phyloP scores from a whole-genome alignment of 2,329 filamentous ascomycete species.

The Neofusicoccum parvum region DNA sequence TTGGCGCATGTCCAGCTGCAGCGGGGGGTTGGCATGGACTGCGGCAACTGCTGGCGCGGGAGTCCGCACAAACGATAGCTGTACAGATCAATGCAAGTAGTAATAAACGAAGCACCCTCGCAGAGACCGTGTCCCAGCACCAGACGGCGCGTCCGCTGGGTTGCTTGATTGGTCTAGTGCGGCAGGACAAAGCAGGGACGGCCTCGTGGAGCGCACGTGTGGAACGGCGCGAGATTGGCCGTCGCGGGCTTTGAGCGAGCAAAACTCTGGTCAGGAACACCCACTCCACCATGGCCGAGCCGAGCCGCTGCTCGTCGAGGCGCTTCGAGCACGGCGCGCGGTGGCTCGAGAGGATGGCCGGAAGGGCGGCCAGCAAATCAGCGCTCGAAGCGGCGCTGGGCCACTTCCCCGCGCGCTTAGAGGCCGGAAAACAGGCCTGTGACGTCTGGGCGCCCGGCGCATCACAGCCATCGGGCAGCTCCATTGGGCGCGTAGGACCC shows the following conservation, averaged over 20 bases:
- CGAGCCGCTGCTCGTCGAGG: slow-evolving; percentile 4
- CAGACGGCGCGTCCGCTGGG: not conserved
- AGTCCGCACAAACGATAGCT: not conserved
- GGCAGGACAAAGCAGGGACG: not conserved
- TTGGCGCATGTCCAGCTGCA: not conserved
- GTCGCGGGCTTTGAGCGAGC: not conserved
- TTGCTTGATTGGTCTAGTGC: not conserved
- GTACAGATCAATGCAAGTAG: slow-evolving; percentile 11
- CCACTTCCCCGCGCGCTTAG: slow-evolving; percentile 19
- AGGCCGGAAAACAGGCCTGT: slow-evolving; percentile 4
- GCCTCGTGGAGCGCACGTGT: not conserved
- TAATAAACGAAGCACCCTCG: not conserved
- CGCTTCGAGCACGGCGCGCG: slow-evolving; percentile 8
- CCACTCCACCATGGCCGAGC: slow-evolving; percentile 4
- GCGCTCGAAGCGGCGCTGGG: not conserved
- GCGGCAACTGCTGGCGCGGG: not conserved
- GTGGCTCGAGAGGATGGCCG: not conserved
- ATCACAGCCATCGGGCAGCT: slow-evolving; percentile 12
- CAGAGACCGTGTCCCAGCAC: not conserved
- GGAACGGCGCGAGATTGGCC: not conserved
- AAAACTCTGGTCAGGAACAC: not conserved
- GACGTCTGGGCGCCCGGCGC: slow-evolving; percentile 2
- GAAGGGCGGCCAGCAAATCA: slow-evolving; percentile 6
- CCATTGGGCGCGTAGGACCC: not conserved
- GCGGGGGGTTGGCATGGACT: not conserved